These are phyloP conservation scores for Fusarium sp. DNA, from an alignment of 2,329 filamentous ascomycete species.

Conservation along the genomic window DNA sequence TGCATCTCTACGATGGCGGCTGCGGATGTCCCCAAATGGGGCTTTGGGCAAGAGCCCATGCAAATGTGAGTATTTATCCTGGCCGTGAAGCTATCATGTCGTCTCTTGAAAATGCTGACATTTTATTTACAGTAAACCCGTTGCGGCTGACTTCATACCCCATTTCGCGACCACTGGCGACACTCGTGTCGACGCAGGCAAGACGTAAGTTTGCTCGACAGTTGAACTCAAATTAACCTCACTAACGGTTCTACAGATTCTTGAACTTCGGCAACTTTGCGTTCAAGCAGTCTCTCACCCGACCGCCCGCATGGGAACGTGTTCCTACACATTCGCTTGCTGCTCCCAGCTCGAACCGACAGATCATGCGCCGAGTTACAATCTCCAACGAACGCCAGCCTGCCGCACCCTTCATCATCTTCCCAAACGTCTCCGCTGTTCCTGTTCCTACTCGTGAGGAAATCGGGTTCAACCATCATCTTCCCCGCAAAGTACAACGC, in stretches of 20 bases:
- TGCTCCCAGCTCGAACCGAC: constrained; percentile 39
- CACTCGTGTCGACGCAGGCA: constrained; percentile 12
- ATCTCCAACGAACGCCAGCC: constrained; percentile 11
- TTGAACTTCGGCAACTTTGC: constrained; percentile 40
- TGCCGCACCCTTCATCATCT: not conserved
- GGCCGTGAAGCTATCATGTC: too few species aligned
- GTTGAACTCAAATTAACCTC: not conserved
- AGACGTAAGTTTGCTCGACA: constrained; percentile 31
- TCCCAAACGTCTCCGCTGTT: not conserved
- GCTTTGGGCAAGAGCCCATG: constrained; percentile 36
- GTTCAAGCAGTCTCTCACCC: constrained; percentile 28
- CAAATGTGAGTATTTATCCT: constrained; percentile 33
- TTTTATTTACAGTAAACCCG: constrained; percentile 36
- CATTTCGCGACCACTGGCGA: constrained; percentile 43
- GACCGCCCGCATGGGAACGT: constrained; percentile 49
- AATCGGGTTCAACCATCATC: constrained; percentile 12
- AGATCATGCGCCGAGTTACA: constrained; percentile 51
- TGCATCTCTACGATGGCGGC: constrained; percentile 45
- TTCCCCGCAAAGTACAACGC: constrained; percentile 25
- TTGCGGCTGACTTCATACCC: constrained; percentile 41
- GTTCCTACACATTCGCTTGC: constrained; percentile 45
- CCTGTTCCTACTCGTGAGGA: constrained; percentile 6
- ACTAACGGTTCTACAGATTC: constrained; percentile 37
- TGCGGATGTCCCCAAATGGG: constrained; percentile 41
- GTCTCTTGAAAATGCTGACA: constrained; percentile 24